phyloP scores from a whole-genome alignment of 2,329 filamentous ascomycete species.

The Colletotrichum scovillei region DNA sequence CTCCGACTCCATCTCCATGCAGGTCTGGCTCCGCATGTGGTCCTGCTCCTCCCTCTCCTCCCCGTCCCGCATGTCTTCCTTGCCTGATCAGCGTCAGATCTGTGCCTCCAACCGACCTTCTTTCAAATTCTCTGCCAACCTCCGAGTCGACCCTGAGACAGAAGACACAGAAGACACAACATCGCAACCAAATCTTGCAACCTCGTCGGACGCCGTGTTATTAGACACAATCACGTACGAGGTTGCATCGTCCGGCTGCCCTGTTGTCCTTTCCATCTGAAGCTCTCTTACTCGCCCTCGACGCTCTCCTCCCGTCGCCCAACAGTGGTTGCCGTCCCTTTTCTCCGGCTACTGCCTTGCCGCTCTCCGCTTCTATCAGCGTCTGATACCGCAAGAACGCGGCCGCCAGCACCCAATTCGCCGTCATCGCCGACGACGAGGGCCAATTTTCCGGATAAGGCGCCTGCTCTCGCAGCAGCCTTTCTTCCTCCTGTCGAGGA shows the following conservation, averaged over 20 bases:
- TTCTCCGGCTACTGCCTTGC: neutral
- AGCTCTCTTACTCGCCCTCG: neutral
- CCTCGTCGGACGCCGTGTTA: conserved; percentile 29
- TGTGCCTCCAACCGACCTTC: conserved; percentile 22
- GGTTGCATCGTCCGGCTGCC: conserved; percentile 13
- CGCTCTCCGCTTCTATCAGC: neutral
- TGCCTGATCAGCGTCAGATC: conserved; percentile 34
- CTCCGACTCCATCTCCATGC: conserved; percentile 33
- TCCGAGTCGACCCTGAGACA: conserved; percentile 16
- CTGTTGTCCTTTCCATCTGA: neutral
- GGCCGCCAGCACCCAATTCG: neutral
- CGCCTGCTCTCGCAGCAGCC: neutral
- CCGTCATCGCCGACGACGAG: neutral
- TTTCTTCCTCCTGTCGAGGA: neutral
- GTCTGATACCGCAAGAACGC: neutral
- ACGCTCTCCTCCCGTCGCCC: neutral
- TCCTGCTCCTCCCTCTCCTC: conserved; percentile 32
- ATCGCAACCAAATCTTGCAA: conserved; percentile 11
- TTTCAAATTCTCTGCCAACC: conserved; percentile 28
- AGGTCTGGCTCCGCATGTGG: conserved; percentile 34
- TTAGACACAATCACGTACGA: conserved; percentile 28
- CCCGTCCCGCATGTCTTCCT: conserved; percentile 33
- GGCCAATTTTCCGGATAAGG: neutral
- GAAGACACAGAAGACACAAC: conserved; percentile 9
- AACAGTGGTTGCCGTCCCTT: neutral